Percentiles rank a stretch among this genome's conserved stretches.
These are phyloP conservation scores for Cercophora newfieldiana DNA, from an alignment of 495 filamentous ascomycete genomes.

Conservation along the genomic window DNA sequence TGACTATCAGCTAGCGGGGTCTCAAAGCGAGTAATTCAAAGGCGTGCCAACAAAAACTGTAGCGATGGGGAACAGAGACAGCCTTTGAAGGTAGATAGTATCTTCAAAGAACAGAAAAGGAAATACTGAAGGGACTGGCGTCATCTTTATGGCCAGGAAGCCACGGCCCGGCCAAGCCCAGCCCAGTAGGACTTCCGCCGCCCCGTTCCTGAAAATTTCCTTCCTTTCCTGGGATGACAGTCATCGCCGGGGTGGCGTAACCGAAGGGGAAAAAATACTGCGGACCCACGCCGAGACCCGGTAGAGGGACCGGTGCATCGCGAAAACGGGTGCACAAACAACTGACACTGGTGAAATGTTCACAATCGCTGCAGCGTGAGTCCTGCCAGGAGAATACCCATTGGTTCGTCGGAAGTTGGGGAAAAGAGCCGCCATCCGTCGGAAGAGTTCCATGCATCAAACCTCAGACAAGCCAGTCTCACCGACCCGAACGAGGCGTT, in stretches of 20 bases:
- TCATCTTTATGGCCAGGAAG: not conserved
- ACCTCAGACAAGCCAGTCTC: not conserved
- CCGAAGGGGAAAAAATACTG: not conserved
- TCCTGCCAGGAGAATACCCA: not conserved
- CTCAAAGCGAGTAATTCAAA: not conserved
- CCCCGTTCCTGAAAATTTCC: not conserved
- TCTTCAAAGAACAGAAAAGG: not conserved
- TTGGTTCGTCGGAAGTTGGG: not conserved
- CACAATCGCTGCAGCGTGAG: not conserved
- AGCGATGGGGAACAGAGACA: not conserved
- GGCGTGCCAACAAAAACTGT: not conserved
- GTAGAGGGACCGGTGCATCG: not conserved
- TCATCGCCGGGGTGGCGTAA: slow-evolving; percentile 1
- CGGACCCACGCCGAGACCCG: slow-evolving; percentile 30
- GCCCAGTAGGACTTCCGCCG: not conserved
- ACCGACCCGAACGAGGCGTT: not conserved
- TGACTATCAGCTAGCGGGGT: not conserved
- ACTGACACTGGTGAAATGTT: not conserved
- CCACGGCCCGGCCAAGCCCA: not conserved
- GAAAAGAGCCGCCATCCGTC: not conserved
- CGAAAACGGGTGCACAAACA: slow-evolving; percentile 1
- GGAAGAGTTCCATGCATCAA: not conserved
- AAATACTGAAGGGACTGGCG: not conserved
- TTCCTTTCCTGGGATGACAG: not conserved
- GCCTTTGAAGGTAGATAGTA: not conserved